Evolutionary conservation across 352 stramenopile genomes (phyloP), one percentile per base, ranked within the genome.

Genomic region (Pythium rhizo-oryzae): DNA sequence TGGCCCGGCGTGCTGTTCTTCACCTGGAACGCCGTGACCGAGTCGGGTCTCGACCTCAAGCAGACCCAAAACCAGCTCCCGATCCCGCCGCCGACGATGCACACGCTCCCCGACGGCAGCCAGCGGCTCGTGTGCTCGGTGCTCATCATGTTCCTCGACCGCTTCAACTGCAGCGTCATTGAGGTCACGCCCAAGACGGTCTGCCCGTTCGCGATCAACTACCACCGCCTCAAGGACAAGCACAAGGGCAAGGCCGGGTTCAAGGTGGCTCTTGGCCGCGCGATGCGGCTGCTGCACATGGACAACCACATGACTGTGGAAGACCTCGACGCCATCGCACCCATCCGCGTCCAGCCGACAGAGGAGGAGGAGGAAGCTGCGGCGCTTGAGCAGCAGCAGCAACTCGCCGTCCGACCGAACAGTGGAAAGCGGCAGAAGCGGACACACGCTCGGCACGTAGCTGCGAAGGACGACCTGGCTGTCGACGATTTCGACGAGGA

Each of bases 1-100:
- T 96, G 88, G 88, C 88, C 88, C 3, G 83, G 73, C 41, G 72
- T 96, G 56, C 59, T 96, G 23, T 96, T 96, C 66, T 71, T 77
- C 62, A 80, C 68, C 59, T 92, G 83, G 81, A 74, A 89, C 19
- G 71, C 70, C 11, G 80, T 90, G 25, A 69, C 65, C 18, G 67
- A 59, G 28, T 76, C 76, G 1, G 80, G 75, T 1, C 67, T 93
- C 18, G 69, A 72, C 12, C 79, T 80, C 58, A 75, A 84, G 13
- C 74, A 67, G 16, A 75, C 76, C 51, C 70, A 84, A 9, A 70
- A 75, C 41, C 57, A 67, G 43, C 63, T 83, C n/a, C 35, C 61
- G 33, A 72, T 91, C 33, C 80, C 79, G 1, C 62, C 68, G 18
- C 80, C 85, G 15, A 62, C 74, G 62, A 76, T 75, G 39, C 64